These are phyloP conservation scores for Nannochloropsis oceanica DNA, from an alignment of 108 stramenopile species.

Conservation along the genomic window DNA sequence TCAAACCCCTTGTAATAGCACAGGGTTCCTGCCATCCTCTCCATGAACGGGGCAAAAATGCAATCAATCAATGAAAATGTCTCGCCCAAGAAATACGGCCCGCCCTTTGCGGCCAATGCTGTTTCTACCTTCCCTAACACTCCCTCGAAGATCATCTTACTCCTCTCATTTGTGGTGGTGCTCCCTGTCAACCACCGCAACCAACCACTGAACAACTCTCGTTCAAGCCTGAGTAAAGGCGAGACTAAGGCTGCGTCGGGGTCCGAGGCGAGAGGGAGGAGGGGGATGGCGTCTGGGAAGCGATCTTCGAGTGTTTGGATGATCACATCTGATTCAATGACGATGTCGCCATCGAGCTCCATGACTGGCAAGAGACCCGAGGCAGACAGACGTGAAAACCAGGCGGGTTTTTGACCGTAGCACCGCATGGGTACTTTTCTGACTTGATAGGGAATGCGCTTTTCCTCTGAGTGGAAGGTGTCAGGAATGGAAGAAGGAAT, in stretches of 20 bases:
- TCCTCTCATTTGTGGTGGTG: neutral
- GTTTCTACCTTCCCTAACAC: constrained; percentile 52
- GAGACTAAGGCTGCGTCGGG: neutral
- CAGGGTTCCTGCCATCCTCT: constrained; percentile 69
- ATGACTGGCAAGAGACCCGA: constrained; percentile 33
- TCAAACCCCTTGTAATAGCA: constrained; percentile 69
- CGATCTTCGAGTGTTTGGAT: constrained; percentile 7
- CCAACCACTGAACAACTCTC: constrained; percentile 63
- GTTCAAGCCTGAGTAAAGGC: constrained; percentile 48
- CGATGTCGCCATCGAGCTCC: constrained; percentile 28
- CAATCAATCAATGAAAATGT: constrained; percentile 43
- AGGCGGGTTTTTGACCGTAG: constrained; percentile 38
- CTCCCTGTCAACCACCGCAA: constrained; percentile 57
- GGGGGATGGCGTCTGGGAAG: neutral
- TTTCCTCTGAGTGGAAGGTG: constrained; percentile 40
- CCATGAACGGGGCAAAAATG: constrained; percentile 67
- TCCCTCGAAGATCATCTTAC: constrained; percentile 35
- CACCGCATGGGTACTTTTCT: constrained; percentile 81
- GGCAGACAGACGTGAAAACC: constrained; percentile 20
- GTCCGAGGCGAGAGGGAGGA: neutral
- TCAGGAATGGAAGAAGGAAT: too few relatives aligned
- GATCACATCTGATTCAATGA: constrained; percentile 37
- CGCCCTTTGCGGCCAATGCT: constrained; percentile 40
- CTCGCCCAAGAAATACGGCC: constrained; percentile 66
- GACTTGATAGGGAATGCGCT: constrained; percentile 64